Base-by-base conservation (phyloP, 2,329 filamentous ascomycete genomes). In the Geoglossum cookeanum region DNA sequence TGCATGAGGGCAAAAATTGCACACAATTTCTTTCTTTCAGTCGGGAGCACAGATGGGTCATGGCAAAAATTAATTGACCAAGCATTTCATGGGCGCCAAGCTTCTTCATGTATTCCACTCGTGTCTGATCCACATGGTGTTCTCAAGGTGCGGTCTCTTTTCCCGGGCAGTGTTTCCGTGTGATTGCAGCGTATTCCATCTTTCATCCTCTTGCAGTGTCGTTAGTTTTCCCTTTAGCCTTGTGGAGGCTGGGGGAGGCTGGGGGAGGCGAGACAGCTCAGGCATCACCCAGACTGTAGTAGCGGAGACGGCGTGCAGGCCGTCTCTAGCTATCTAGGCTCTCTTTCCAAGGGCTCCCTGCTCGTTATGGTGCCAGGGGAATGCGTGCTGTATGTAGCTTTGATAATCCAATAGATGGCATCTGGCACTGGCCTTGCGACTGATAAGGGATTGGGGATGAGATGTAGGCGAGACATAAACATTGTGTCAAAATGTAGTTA, bases 1-100 rank as follows among this genome's bases (percentile, higher is more conserved):
- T 71, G 91, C 92, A 65, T 97, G 84, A 75, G 57, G 56, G 13
- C 15, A 30, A 55, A 37, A 55, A 42, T 58, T 35, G 45, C 32
- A 45, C 13, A 17, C 13, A 45, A 5, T 33, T 52, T 51, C 15
- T 57, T 32, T 51, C 55, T 57, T 47, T 59, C 32, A 48, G 8
- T 35, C 30, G n/a, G 13, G 27, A 45, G 47, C 29, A 45, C 32
- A 42, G 48, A 55, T 27, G n/a, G 39, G 49, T 35, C 17, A 45
- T 39, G 53, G 15, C 35, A 32, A n/a, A 17, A 29, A 22, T 3
- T 5, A 9, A 15, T 44, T 55, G 29, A 45, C 22, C 42, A 55
- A 8, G 54, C 54, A 55, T 55, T 54, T 55, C 30, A 55, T 35
- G 27, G 52, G 45, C 47, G 37, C 30, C 48, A 32, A 35, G 11